Evolutionary conservation across 129 eudicot genomes (phyloP).

Genomic region (Calendula officinalis): DNA sequence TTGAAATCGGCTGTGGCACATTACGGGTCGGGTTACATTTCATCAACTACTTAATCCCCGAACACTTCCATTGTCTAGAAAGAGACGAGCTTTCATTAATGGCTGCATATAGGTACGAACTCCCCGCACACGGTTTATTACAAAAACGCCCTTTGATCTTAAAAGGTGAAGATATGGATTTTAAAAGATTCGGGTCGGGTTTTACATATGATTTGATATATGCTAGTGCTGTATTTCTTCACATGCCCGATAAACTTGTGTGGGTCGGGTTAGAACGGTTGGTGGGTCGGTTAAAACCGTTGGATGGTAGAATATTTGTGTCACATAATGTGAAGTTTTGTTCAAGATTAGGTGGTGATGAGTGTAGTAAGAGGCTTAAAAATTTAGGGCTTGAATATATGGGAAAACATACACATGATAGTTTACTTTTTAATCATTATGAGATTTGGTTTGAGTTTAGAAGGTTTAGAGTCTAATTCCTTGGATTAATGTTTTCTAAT

Average conservation of each 20-base stretch:
- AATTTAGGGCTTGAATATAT: slow-evolving; percentile 71
- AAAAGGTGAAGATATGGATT: slow-evolving; percentile 91
- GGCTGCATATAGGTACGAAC: slow-evolving; percentile 93
- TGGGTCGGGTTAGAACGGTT: slow-evolving; percentile 89
- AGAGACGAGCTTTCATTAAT: slow-evolving; percentile 89
- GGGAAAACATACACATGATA: slow-evolving; percentile 89
- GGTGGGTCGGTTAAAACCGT: slow-evolving; percentile 54
- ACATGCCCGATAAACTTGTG: slow-evolving; percentile 91
- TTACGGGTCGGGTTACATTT: slow-evolving; percentile 94
- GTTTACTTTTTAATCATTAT: slow-evolving; percentile 88
- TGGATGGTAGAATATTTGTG: slow-evolving; percentile 81
- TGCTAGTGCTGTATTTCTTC: slow-evolving; percentile 97
- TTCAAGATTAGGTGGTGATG: slow-evolving; percentile 89
- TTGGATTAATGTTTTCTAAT: background rate
- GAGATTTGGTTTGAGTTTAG: slow-evolving; percentile 96
- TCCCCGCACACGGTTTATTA: slow-evolving; percentile 84
- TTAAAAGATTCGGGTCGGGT: slow-evolving; percentile 68
- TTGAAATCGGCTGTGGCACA: slow-evolving; percentile 96
- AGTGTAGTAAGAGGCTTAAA: slow-evolving; percentile 68
- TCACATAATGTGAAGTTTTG: slow-evolving; percentile 94
- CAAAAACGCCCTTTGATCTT: slow-evolving; percentile 77
- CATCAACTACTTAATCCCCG: slow-evolving; percentile 61
- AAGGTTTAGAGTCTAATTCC: slow-evolving; percentile 30
- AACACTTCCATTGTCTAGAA: slow-evolving; percentile 76
- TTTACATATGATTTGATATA: slow-evolving; percentile 66